phyloP scores from a whole-genome alignment of 2,329 filamentous ascomycete species.

The Mycosphaerella arachidis region DNA sequence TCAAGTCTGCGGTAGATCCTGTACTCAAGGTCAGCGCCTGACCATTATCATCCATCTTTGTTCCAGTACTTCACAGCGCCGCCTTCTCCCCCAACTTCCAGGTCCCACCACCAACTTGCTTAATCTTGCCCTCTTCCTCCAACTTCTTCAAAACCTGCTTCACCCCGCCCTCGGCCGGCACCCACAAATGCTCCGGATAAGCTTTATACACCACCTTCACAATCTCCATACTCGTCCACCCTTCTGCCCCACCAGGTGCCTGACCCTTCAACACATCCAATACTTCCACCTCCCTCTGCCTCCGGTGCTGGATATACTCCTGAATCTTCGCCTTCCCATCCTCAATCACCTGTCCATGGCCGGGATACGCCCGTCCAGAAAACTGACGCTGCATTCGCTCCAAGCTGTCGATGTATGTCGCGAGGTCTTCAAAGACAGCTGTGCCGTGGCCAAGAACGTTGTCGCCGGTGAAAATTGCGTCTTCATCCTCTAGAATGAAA shows the following conservation, averaged over 20 bases:
- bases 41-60: too few relatives aligned
- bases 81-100: conserved; percentile 30
- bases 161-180: conserved; percentile 71
- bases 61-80: conserved; percentile 13
- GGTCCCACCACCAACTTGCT: conserved; percentile 30
- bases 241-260: conserved; percentile 21
- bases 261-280: conserved; percentile 54
- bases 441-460: conserved; percentile 86
- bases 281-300: conserved; percentile 74
- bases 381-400: conserved; percentile 64
- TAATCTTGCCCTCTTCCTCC: conserved; percentile 64
- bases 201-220: conserved; percentile 84
- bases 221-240: conserved; percentile 71
- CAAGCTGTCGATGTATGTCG: conserved; percentile 64
- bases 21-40: too few relatives aligned
- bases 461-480: conserved; percentile 83
- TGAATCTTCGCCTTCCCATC: conserved; percentile 66
- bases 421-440: conserved; percentile 70
- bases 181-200: conserved; percentile 69
- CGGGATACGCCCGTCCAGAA: conserved; percentile 71
- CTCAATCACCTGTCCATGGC: conserved; percentile 75
- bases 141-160: conserved; percentile 77
- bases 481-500: conserved; percentile 67
- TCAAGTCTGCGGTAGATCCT: too few relatives aligned
- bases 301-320: conserved; percentile 80